Evolutionary conservation across 2,329 filamentous ascomycete species (phyloP).

Genomic region (Truncatella angustata): DNA sequence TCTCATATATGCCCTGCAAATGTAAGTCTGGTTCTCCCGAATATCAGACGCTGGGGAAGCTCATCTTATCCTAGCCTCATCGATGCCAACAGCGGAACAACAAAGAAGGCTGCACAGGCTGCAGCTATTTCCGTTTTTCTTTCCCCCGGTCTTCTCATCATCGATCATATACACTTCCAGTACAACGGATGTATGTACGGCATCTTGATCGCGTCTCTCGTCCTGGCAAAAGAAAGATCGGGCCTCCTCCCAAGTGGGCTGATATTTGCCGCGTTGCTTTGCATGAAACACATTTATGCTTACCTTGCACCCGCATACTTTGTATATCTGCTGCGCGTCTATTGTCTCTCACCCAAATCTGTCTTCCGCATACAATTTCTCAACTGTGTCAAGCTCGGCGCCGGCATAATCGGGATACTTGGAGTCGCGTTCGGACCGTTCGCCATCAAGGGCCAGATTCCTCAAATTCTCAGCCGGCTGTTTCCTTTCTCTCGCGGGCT

Average conservation of each 20-base stretch:
- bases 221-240: slow-evolving; percentile 73
- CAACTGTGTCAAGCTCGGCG: slow-evolving; percentile 81
- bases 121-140: slow-evolving; percentile 86
- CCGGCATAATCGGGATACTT: slow-evolving; percentile 69
- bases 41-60: slow-evolving; percentile 10
- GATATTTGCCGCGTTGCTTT: slow-evolving; percentile 80
- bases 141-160: slow-evolving; percentile 90
- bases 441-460: slow-evolving; percentile 73
- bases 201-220: slow-evolving; percentile 80
- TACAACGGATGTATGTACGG: slow-evolving; percentile 98
- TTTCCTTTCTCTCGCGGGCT: slow-evolving; percentile 94
- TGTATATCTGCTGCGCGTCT: slow-evolving; percentile 82
- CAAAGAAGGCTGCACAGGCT: slow-evolving; percentile 78
- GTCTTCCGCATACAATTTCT: slow-evolving; percentile 72
- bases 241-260: slow-evolving; percentile 77
- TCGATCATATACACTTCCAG: slow-evolving; percentile 96
- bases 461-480: slow-evolving; percentile 77
- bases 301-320: slow-evolving; percentile 97
- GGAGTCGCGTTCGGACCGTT: slow-evolving; percentile 88
- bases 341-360: slow-evolving; percentile 79
- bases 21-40: slow-evolving; percentile 45
- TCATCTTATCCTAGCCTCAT: slow-evolving; percentile 59
- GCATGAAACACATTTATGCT: slow-evolving; percentile 97
- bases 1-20: slow-evolving; percentile 76
- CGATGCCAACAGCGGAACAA: slow-evolving; percentile 61